Evolutionary conservation across 2,329 filamentous ascomycete species (phyloP), one percentile per base, ranked within the genome.

Genomic region (Sporothrix mexicana): DNA sequence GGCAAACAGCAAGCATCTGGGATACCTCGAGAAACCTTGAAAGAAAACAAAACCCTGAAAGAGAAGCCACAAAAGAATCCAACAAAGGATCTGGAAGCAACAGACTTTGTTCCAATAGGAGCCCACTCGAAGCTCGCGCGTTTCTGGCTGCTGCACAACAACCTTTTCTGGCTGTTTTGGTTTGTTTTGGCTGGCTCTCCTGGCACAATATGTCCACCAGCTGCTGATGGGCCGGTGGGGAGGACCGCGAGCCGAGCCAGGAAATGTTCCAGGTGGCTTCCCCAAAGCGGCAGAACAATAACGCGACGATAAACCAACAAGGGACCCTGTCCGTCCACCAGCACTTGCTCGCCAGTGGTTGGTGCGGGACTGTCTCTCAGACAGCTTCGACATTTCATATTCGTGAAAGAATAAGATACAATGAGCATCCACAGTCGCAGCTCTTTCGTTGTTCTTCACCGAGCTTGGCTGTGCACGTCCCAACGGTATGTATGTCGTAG

Each of bases 191-290:
- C 62, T 66, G 41, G 62, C 43, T 47, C 43, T 8, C 13, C 59
- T 43, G 36, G 59, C 57, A 62, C 57, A 62, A 62, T n/a, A 43
- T 62, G 57, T 7, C n/a, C 30, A 9, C 57, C 61, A 66, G 41
- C 41, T 36, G 20, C 41, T 47, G 61, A 13, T 72, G 51, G 51
- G 45, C 47, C 64, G 69, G 62, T 59, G 61, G 61, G 61, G 41
- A 66, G 41, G 70, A 72, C 70, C 70, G 70, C 70, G 70, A 72
- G 70, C 70, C 70, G 70, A 72, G 47, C 53, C 43, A 64, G 43
- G 36, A 55, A 70, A 17, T 70, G 36, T 61, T 25, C 10, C 51
- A 69, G 51, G 30, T 55, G 12, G 66, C 66, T 47, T 70, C 23
- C 41, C 20, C 15, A 51, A 62, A 59, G 53, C 43, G n/a, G 41